A percentile compares a stretch with the other conserved stretches of the same genome.
Evolutionary conservation across 129 eudicot genomes (phyloP).

Genomic region (Lonicera japonica): DNA sequence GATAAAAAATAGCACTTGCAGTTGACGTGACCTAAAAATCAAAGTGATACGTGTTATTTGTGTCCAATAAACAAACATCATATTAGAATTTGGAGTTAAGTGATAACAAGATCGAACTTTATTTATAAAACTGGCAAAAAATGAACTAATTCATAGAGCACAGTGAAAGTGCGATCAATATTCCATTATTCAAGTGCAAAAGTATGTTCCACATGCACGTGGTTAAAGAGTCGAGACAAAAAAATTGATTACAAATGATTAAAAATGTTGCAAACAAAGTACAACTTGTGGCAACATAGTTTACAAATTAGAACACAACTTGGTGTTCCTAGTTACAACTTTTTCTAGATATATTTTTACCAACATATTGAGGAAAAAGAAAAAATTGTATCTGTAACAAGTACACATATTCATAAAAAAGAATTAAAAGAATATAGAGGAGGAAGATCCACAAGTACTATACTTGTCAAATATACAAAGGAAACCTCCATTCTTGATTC

Average conservation of each 20-base stretch:
- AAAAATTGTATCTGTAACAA: not conserved
- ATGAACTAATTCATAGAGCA: too few species aligned
- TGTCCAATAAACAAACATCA: too few species aligned
- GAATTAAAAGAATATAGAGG: slow-evolving; percentile 3
- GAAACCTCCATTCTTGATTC: not conserved
- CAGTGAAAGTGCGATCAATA: too few species aligned
- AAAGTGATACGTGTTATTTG: too few species aligned
- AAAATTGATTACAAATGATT: not conserved
- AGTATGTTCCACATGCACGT: too few species aligned
- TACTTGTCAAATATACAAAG: not conserved
- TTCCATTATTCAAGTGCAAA: too few species aligned
- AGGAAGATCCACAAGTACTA: slow-evolving; percentile 3
- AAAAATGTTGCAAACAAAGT: slow-evolving; percentile 2
- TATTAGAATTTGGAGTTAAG: too few species aligned
- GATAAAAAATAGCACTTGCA: too few species aligned
- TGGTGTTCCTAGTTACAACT: slow-evolving; percentile 1
- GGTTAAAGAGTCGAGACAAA: not conserved
- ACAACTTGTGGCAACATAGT: slow-evolving; percentile 3
- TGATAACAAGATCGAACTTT: too few species aligned
- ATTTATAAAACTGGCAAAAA: too few species aligned
- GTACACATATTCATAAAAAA: not conserved
- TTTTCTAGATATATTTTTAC: not conserved
- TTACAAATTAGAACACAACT: not conserved
- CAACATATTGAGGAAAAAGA: not conserved
- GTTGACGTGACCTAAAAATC: too few species aligned